Percentiles rank a stretch among this genome's conserved stretches.
Evolutionary conservation across 306 rosid species (phyloP).

Genomic region (Lablab purpureus): DNA sequence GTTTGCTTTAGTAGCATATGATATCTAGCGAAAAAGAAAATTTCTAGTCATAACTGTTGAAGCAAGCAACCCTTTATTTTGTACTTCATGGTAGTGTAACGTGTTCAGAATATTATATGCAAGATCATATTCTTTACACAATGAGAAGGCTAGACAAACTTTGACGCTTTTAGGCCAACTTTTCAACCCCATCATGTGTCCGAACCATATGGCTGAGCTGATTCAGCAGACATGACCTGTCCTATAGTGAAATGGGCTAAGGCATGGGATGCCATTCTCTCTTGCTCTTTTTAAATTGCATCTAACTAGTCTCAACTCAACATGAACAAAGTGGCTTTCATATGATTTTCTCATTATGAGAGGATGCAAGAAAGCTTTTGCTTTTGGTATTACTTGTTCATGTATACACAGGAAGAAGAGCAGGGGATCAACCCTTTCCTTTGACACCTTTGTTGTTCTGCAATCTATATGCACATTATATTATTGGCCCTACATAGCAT

Average conservation of each 20-base stretch:
- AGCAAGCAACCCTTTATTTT: conserved; percentile 44
- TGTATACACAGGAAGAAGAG: conserved; percentile 17
- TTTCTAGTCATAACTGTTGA: conserved; percentile 19
- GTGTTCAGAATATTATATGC: conserved; percentile 49
- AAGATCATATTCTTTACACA: conserved; percentile 38
- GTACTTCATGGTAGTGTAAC: conserved; percentile 42
- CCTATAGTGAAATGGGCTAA: conserved; percentile 46
- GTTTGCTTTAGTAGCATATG: conserved; percentile 24
- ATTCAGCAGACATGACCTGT: conserved; percentile 63
- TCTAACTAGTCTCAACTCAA: conserved; percentile 54
- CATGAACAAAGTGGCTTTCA: conserved; percentile 25
- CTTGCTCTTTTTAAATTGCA: conserved; percentile 59
- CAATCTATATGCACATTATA: conserved; percentile 24
- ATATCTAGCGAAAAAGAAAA: conserved; percentile 31
- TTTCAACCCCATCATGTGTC: conserved; percentile 55
- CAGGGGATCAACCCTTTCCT: conserved; percentile 23
- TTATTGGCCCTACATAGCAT: conserved; percentile 51
- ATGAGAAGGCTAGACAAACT: conserved; percentile 44
- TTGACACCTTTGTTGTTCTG: conserved; percentile 10
- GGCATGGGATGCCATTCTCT: conserved; percentile 68
- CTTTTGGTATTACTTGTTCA: conserved; percentile 51
- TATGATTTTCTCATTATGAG: conserved; percentile 29
- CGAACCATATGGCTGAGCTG: conserved; percentile 33
- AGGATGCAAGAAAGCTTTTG: conserved; percentile 39
- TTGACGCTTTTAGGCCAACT: conserved; percentile 52